phyloP scores from a whole-genome alignment of 164 flowering plant species.

The Umbilicus rupestris region DNA sequence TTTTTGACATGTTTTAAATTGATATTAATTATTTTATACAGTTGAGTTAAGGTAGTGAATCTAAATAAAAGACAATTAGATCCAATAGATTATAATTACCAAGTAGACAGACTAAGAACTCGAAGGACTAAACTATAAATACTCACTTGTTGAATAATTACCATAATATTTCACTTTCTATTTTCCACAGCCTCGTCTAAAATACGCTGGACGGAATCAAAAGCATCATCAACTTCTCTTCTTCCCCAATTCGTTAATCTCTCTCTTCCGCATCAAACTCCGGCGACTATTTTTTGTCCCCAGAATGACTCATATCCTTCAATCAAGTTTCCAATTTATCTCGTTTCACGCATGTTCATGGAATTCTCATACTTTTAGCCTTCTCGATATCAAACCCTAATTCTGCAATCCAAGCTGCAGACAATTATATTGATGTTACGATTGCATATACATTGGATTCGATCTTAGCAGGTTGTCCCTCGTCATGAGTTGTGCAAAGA shows the following conservation, averaged over 20 bases:
- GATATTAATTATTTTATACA: too few species aligned
- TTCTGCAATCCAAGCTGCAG: background rate
- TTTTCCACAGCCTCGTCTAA: too few species aligned
- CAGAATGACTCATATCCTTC: conserved; percentile 3
- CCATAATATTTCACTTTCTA: too few species aligned
- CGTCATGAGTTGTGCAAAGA: background rate
- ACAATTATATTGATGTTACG: background rate
- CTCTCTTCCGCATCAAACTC: background rate
- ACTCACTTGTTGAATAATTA: background rate
- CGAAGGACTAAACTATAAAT: background rate
- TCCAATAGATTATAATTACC: too few species aligned
- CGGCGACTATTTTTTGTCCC: background rate
- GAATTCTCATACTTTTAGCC: background rate
- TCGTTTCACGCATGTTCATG: background rate
- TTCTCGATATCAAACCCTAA: background rate
- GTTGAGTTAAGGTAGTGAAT: too few species aligned
- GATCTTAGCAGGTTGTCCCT: background rate
- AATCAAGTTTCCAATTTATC: background rate
- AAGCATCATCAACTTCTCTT: background rate
- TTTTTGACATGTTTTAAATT: too few species aligned
- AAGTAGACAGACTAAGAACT: background rate
- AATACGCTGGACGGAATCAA: too few species aligned
- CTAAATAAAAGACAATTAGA: too few species aligned
- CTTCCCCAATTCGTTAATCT: background rate
- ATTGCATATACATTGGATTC: background rate